Conservation (phyloP, 2,329 filamentous ascomycete species). For the Diaporthe citri region DNA sequence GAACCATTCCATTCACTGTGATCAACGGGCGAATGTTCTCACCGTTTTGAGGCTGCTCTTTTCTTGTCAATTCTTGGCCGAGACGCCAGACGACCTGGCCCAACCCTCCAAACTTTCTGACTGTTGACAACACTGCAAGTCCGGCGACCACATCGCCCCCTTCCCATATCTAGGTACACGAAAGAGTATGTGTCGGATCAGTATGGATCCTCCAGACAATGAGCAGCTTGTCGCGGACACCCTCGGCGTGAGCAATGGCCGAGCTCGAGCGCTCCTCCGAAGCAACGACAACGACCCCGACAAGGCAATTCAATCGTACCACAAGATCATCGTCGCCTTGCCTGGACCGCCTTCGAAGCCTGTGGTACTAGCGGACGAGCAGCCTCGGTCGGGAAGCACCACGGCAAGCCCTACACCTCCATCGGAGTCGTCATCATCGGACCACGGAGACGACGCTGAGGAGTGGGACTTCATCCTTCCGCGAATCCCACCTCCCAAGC, state of each 20-base stretch:
- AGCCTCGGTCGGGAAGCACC: neutral
- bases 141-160: neutral
- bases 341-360: neutral
- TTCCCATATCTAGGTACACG: neutral
- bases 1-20: neutral
- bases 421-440: neutral
- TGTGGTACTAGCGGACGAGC: neutral
- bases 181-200: too few relatives aligned
- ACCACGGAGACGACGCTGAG: neutral
- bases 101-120: neutral
- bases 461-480: constrained; percentile 29
- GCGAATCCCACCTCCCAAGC: neutral
- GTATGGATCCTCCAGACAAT: neutral
- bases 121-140: neutral
- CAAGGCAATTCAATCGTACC: constrained; percentile 7
- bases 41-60: neutral
- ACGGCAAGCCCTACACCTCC: neutral
- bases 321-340: neutral
- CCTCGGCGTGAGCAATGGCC: neutral
- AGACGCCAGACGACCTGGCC: neutral
- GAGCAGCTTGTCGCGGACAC: neutral
- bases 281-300: neutral
- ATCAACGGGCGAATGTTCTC: neutral
- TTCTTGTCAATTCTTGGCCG: neutral
- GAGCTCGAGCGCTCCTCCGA: constrained; percentile 14